Evolutionary conservation across 768 basidiomycete genomes (phyloP), one percentile per base, ranked within the genome.

Genomic region (Tephrocybe sp.): DNA sequence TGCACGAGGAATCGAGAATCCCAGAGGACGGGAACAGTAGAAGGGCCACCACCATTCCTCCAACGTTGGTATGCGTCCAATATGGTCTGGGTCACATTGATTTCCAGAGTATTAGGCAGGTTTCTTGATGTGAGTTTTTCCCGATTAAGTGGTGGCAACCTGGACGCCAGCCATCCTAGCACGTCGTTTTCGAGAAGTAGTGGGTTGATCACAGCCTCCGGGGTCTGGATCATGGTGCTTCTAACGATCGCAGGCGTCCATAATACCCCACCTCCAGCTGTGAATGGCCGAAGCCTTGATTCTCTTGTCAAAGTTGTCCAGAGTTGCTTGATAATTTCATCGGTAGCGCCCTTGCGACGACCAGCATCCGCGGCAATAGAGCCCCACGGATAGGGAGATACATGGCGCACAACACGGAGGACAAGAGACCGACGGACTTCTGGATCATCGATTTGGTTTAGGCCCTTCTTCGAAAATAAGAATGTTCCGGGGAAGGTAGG

Each of bases 371-470:
- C 79, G 7, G 71, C 76, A 15, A 76, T 58, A 40, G 81, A 80
- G 4, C 91, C 91, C 91, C 91, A 93, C 2, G 88, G 84, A 31
- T 78, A 70, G 38, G 80, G 83, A 0, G 90, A 91, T 34, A 83
- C 68, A 57, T 82, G 86, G 12, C 88, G 87, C 44, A 90, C 68
- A 23, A 84, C 69, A 25, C 82, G 77, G 36, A 77, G 64, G 52
- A 83, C 61, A 37, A 83, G 58, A 2, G 75, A 73, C 37, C 58
- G 61, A 43, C 67, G 71, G 15, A 78, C 59, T 15, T 65, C 54
- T 0, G 64, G 62, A 33, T 76, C 66, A 1, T 60, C 50, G 40
- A 78, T 65, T 0, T 59, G 45, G 29, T 59, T 42, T 0, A 82
- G 59, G 1, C 62, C 55, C 8, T 59, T 52, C 11, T 61, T 62